Percentiles rank a stretch among this genome's conserved stretches.
Evolutionary conservation across 2,329 filamentous ascomycete genomes (phyloP).

Genomic region (Saccharata proteae): DNA sequence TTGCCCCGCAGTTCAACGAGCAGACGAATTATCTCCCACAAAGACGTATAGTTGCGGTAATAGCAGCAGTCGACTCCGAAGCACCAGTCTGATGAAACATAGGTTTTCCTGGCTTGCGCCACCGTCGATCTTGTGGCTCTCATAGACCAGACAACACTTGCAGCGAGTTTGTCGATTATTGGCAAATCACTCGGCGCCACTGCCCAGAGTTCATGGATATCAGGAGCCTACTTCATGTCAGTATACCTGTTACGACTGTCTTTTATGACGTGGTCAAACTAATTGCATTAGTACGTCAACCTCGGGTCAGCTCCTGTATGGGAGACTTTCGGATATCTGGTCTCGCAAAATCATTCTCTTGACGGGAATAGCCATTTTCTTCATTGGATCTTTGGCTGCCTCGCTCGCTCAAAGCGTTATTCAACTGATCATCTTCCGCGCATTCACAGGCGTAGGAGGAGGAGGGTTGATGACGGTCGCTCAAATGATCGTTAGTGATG

Average conservation of each 20-base stretch:
- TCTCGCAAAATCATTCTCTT: constrained; percentile 44
- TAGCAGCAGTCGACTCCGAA: neutral
- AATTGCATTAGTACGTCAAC: constrained; percentile 25
- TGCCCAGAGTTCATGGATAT: constrained; percentile 42
- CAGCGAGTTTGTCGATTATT: constrained; percentile 43
- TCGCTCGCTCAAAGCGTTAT: constrained; percentile 29
- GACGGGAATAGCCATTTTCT: constrained; percentile 36
- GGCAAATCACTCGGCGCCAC: constrained; percentile 39
- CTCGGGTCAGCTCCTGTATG: constrained; percentile 38
- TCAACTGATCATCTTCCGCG: constrained; percentile 22
- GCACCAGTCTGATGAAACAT: constrained; percentile 1
- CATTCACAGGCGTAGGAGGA: constrained; percentile 13
- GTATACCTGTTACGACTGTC: no score
- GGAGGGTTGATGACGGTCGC: constrained; percentile 16
- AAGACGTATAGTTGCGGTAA: constrained; percentile 7
- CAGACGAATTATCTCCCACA: constrained; percentile 9
- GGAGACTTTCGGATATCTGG: constrained; percentile 47
- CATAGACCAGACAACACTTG: constrained; percentile 47
- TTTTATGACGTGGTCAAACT: no score
- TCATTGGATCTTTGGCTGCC: constrained; percentile 32
- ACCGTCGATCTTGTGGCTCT: constrained; percentile 43
- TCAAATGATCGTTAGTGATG: constrained; percentile 18
- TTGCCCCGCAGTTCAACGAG: constrained; percentile 7
- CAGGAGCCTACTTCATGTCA: constrained; percentile 41
- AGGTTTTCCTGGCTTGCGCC: constrained; percentile 47